Percentiles rank a stretch among this genome's conserved stretches.
Conservation (phyloP, 306 rosid species). For the Dalbergia cochinchinensis region DNA sequence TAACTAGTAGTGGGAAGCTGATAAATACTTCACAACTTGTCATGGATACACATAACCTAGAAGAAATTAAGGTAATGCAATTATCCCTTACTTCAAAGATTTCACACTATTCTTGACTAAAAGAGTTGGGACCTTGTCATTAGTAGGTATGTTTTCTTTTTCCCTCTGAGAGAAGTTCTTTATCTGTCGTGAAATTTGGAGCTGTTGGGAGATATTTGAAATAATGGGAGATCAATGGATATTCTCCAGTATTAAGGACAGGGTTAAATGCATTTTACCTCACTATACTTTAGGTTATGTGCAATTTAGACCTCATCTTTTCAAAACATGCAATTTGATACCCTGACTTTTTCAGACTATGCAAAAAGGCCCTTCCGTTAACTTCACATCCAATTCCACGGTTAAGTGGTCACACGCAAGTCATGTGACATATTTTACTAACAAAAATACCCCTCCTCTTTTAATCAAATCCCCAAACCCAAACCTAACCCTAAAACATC, state of each 20-base stretch:
- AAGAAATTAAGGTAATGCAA: neutral
- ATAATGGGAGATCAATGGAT: slow-evolving; percentile 16
- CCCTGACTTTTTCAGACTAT: no score
- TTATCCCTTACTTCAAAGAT: neutral
- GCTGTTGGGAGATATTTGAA: slow-evolving; percentile 28
- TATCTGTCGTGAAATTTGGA: slow-evolving; percentile 19
- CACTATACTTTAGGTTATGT: no score
- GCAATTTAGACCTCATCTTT: no score
- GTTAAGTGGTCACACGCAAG: no score
- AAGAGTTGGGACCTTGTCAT: slow-evolving; percentile 2
- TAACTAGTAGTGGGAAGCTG: neutral
- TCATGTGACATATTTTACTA: no score
- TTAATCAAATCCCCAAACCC: no score
- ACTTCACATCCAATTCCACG: no score
- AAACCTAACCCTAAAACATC: no score
- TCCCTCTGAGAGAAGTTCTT: slow-evolving; percentile 11
- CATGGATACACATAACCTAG: neutral
- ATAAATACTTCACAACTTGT: neutral
- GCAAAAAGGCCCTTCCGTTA: no score
- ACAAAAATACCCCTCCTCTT: no score
- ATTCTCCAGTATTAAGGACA: neutral
- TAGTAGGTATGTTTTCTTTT: neutral
- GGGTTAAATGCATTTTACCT: no score
- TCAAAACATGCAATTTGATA: no score
- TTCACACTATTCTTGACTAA: neutral